Evolutionary conservation across 2,329 filamentous ascomycete genomes (phyloP).

Genomic region (Coniella vitis): DNA sequence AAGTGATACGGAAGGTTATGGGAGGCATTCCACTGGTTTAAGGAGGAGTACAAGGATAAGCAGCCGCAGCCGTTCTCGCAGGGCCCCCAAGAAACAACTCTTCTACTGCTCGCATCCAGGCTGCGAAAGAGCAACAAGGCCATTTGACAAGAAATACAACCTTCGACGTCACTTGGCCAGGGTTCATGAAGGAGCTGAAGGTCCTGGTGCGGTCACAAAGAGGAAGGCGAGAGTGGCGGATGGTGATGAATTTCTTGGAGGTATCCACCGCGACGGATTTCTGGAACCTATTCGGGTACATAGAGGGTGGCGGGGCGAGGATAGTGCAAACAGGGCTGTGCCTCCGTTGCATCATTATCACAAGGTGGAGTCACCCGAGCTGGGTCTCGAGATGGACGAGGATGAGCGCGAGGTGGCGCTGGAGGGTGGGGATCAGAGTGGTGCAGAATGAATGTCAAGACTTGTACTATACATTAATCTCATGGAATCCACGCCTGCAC

Average conservation of each 20-base stretch:
- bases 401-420: too few relatives aligned
- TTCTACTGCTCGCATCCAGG: conserved; percentile 30
- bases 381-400: too few relatives aligned
- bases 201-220: background rate
- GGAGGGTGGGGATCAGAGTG: too few relatives aligned
- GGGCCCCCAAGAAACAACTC: conserved; percentile 16
- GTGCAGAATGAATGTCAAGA: too few relatives aligned
- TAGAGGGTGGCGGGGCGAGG: conserved; percentile 40
- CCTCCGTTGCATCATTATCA: too few relatives aligned
- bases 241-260: conserved; percentile 51
- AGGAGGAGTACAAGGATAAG: background rate
- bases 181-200: conserved; percentile 30
- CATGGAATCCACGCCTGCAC: too few relatives aligned
- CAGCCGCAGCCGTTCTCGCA: conserved; percentile 16
- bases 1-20: background rate
- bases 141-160: conserved; percentile 31
- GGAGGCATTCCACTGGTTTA: background rate
- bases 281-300: conserved; percentile 46
- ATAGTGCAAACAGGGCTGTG: conserved; percentile 20
- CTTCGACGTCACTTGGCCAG: conserved; percentile 37
- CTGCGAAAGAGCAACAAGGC: conserved; percentile 29
- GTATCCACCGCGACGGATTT: conserved; percentile 63
- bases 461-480: too few relatives aligned
- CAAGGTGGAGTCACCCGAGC: too few relatives aligned
- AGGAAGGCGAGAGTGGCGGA: conserved; percentile 26